Percentiles rank a stretch among this genome's conserved stretches.
These are phyloP conservation scores for Neodidymelliopsis sp. DNA, from an alignment of 2,329 filamentous ascomycete genomes.

Conservation along the genomic window DNA sequence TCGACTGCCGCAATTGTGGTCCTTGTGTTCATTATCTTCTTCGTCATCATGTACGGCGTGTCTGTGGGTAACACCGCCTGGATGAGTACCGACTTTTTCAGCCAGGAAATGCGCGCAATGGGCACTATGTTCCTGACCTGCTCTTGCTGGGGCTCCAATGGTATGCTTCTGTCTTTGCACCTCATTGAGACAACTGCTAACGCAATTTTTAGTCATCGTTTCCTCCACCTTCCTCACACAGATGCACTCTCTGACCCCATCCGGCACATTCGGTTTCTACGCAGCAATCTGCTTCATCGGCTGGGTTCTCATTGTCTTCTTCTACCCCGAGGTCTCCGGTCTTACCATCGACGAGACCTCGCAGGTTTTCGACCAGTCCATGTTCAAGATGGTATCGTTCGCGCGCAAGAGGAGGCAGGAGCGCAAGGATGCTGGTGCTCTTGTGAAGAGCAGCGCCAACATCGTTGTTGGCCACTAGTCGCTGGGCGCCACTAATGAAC, in stretches of 20 bases:
- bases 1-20: conserved; percentile 49
- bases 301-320: conserved; percentile 58
- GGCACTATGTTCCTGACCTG: conserved; percentile 60
- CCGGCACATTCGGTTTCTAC: conserved; percentile 62
- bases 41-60: conserved; percentile 55
- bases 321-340: conserved; percentile 58
- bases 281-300: conserved; percentile 58
- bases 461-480: conserved; percentile 12
- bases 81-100: conserved; percentile 58
- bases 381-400: conserved; percentile 40
- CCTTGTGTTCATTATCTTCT: conserved; percentile 53
- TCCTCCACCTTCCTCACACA: conserved; percentile 59
- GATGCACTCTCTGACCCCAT: conserved; percentile 60
- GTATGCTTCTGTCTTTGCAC: background rate
- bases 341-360: conserved; percentile 63
- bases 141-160: conserved; percentile 45
- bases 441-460: conserved; percentile 4
- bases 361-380: conserved; percentile 58
- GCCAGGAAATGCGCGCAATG: conserved; percentile 57
- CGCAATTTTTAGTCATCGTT: conserved; percentile 53
- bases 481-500: background rate
- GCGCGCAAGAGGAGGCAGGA: conserved; percentile 53
- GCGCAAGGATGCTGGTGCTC: conserved; percentile 26
- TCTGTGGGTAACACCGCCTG: conserved; percentile 59
- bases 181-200: background rate